These are phyloP conservation scores for Solanum hybrid DNA, from an alignment of 305 asterid genomes.

Conservation along the genomic window DNA sequence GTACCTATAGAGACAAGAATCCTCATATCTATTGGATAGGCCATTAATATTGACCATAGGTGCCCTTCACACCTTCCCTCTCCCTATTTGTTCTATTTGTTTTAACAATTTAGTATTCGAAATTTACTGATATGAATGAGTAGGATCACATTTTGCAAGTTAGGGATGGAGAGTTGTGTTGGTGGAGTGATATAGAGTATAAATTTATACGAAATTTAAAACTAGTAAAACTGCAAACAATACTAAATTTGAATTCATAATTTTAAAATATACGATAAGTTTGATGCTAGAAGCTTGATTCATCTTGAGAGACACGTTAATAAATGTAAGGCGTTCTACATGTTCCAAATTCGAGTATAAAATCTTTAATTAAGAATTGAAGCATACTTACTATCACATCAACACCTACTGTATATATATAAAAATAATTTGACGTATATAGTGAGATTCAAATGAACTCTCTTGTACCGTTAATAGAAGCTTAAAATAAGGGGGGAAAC, in stretches of 20 bases:
- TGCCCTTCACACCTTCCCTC: background rate
- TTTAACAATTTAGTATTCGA: background rate
- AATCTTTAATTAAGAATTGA: too few relatives aligned
- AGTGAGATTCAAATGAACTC: background rate
- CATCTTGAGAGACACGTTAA: background rate
- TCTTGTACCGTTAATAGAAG: background rate
- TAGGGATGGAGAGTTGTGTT: background rate
- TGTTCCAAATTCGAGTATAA: too few relatives aligned
- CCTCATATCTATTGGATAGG: background rate
- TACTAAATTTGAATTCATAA: background rate
- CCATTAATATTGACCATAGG: background rate
- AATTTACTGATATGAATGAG: background rate
- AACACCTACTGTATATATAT: too few relatives aligned
- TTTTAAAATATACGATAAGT: too few relatives aligned
- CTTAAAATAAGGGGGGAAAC: background rate
- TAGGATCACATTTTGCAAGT: background rate
- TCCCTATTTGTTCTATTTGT: background rate
- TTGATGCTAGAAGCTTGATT: background rate
- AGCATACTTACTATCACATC: too few relatives aligned
- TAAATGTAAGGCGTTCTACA: background rate
- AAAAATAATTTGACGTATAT: too few relatives aligned
- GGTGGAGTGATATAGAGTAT: background rate
- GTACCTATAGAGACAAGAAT: constrained; percentile 1
- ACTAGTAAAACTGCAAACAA: too few relatives aligned
- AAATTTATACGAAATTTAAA: too few relatives aligned